Conservation (phyloP, 2,329 filamentous ascomycete genomes). For the Aspergillus sergii region DNA sequence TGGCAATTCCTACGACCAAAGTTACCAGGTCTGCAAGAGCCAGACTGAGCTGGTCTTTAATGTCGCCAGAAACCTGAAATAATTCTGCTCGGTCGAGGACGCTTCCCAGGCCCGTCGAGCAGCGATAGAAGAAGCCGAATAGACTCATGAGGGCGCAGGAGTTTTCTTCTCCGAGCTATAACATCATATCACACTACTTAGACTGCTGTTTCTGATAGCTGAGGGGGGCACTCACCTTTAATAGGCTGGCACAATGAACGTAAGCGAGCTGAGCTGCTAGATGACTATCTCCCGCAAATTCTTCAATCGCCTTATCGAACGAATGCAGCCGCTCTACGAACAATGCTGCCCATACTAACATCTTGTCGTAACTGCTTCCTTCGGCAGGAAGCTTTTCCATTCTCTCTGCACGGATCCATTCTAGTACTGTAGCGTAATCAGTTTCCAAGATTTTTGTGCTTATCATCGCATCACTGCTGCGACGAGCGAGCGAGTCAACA, state of each 20-base stretch:
- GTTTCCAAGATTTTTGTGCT: constrained; percentile 15
- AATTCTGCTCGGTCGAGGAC: constrained; percentile 53
- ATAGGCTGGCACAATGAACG: constrained; percentile 50
- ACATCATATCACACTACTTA: neutral
- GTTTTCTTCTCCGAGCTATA: constrained; percentile 52
- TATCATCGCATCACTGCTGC: constrained; percentile 17
- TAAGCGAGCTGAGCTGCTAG: constrained; percentile 53
- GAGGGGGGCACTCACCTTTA: constrained; percentile 43
- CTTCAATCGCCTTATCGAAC: constrained; percentile 39
- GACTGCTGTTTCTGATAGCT: neutral
- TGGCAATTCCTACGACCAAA: constrained; percentile 34
- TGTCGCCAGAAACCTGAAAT: constrained; percentile 49
- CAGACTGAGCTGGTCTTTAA: constrained; percentile 50
- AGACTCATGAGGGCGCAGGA: constrained; percentile 51
- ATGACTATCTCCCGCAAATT: constrained; percentile 41
- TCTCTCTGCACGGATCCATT: constrained; percentile 44
- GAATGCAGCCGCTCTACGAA: constrained; percentile 43
- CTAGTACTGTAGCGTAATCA: constrained; percentile 19
- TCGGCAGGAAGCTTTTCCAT: constrained; percentile 43
- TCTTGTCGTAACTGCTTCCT: constrained; percentile 46
- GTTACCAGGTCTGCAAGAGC: constrained; percentile 42
- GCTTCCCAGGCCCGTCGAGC: constrained; percentile 44
- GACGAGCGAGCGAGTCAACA: constrained; percentile 17
- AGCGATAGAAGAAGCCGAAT: constrained; percentile 57
- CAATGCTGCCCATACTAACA: constrained; percentile 42